A percentile compares a stretch with the other conserved stretches of the same genome.
These are phyloP conservation scores for Chaetomium tenue DNA, from an alignment of 495 filamentous ascomycete genomes.

Conservation along the genomic window DNA sequence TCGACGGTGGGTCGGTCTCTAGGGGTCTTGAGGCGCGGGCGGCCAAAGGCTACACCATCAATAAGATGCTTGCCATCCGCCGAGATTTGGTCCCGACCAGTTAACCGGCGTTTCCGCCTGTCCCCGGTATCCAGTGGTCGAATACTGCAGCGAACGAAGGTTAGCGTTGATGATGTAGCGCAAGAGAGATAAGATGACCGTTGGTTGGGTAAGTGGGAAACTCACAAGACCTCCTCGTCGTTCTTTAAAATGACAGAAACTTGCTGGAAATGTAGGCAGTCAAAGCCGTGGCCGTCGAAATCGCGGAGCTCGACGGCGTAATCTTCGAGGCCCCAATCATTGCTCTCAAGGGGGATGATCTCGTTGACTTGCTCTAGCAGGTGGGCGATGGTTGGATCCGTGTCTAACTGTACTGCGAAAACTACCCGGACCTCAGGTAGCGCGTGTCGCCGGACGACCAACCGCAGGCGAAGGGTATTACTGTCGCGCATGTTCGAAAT, in stretches of 20 bases:
- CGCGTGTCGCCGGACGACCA: constrained; percentile 76
- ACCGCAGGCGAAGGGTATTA: constrained; percentile 69
- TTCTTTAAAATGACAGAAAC: constrained; percentile 69
- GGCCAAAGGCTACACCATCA: constrained; percentile 86
- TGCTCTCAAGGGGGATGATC: constrained; percentile 77
- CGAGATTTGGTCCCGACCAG: constrained; percentile 82
- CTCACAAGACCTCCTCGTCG: constrained; percentile 81
- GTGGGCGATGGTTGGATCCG: constrained; percentile 68
- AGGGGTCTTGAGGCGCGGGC: constrained; percentile 60
- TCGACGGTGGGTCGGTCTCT: constrained; percentile 63
- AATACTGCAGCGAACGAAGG: constrained; percentile 53
- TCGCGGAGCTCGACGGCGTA: constrained; percentile 78
- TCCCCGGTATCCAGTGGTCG: constrained; percentile 76
- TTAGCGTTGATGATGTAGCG: not conserved
- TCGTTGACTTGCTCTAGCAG: constrained; percentile 82
- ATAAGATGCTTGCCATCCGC: constrained; percentile 76
- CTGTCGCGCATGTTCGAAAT: constrained; percentile 26
- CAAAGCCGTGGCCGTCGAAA: constrained; percentile 60
- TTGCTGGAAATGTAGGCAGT: constrained; percentile 84
- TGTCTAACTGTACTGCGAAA: constrained; percentile 62
- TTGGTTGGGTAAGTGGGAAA: not conserved
- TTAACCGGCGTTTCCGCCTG: constrained; percentile 67
- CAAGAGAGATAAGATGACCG: not conserved
- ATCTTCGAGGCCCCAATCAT: constrained; percentile 85
- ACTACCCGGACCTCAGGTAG: constrained; percentile 74